Percentiles rank a stretch among this genome's conserved stretches.
Evolutionary conservation across 2,329 filamentous ascomycete species (phyloP).

Genomic region (Pyrenochaeta sp.): DNA sequence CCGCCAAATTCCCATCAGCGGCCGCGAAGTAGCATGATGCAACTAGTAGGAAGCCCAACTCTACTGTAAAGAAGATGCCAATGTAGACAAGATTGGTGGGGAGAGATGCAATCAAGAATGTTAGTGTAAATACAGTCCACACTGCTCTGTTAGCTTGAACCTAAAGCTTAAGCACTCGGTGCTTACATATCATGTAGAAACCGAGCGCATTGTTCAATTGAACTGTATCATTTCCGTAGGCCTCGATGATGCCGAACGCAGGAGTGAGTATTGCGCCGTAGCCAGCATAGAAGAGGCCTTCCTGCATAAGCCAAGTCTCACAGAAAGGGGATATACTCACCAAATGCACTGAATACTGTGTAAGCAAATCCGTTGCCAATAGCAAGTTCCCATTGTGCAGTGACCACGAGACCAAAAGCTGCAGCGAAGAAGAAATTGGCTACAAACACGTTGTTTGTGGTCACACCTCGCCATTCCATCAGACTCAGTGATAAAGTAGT

Average conservation of each 20-base stretch:
- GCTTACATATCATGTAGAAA: conserved; percentile 58
- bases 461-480: conserved; percentile 64
- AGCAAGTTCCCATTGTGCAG: conserved; percentile 65
- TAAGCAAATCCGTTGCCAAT: conserved; percentile 63
- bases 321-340: conserved; percentile 34
- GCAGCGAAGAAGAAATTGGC: conserved; percentile 64
- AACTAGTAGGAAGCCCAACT: conserved; percentile 56
- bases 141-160: conserved; percentile 34
- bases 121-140: conserved; percentile 59
- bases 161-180: background rate
- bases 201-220: conserved; percentile 61
- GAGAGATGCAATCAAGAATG: conserved; percentile 57
- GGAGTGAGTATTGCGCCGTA: conserved; percentile 60
- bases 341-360: conserved; percentile 64
- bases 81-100: conserved; percentile 60
- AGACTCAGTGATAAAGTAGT: conserved; percentile 63
- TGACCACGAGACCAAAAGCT: conserved; percentile 62
- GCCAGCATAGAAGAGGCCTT: conserved; percentile 60
- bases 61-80: conserved; percentile 58
- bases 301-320: background rate
- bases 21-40: conserved; percentile 57
- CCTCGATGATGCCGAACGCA: conserved; percentile 55
- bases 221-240: conserved; percentile 54
- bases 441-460: conserved; percentile 61
- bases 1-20: conserved; percentile 52